Percentiles rank a stretch among this genome's conserved stretches.
These are phyloP conservation scores for Phytophthora brassicae DNA, from an alignment of 352 stramenopile species.

Conservation along the genomic window DNA sequence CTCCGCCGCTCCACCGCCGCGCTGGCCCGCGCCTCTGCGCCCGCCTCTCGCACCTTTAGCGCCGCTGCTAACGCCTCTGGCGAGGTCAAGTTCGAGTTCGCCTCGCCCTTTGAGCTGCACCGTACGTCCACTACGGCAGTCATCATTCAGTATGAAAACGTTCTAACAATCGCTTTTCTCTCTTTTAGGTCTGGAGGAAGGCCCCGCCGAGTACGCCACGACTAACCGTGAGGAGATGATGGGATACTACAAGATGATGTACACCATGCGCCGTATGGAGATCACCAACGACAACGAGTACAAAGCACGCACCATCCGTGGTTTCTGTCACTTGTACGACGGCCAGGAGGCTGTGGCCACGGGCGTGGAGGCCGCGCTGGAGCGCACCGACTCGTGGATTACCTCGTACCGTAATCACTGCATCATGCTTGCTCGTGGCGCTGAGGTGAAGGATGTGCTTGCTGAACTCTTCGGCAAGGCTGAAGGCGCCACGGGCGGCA, in stretches of 20 bases:
- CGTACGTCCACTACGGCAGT: too few relatives aligned
- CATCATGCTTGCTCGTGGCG: slow-evolving; percentile 94
- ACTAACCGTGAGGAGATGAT: slow-evolving; percentile 97
- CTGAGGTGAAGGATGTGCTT: slow-evolving; percentile 92
- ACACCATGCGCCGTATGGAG: slow-evolving; percentile 99
- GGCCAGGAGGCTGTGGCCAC: slow-evolving; percentile 99
- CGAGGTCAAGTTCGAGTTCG: slow-evolving; percentile 75
- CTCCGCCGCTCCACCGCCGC: slow-evolving; percentile 58
- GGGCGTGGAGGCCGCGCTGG: slow-evolving; percentile 96
- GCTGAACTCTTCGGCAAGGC: slow-evolving; percentile 96
- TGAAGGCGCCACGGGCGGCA: slow-evolving; percentile 91
- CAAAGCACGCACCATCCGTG: slow-evolving; percentile 98
- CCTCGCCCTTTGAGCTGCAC: slow-evolving; percentile 80
- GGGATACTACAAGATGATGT: slow-evolving; percentile 98
- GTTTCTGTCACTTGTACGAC: slow-evolving; percentile 99
- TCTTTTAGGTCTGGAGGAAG: slow-evolving; percentile 62
- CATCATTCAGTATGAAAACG: too few relatives aligned
- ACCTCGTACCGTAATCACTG: slow-evolving; percentile 99
- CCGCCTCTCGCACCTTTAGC: slow-evolving; percentile 61
- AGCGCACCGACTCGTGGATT: slow-evolving; percentile 97
- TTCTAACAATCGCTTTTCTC: background rate
- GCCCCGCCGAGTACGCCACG: slow-evolving; percentile 58
- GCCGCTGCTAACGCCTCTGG: slow-evolving; percentile 46
- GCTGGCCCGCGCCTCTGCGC: slow-evolving; percentile 34
- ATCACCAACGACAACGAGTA: slow-evolving; percentile 99